Evolutionary conservation across 2,329 filamentous ascomycete species (phyloP), one percentile per base, ranked within the genome.

Genomic region (Ophiostoma triangulosporum): DNA sequence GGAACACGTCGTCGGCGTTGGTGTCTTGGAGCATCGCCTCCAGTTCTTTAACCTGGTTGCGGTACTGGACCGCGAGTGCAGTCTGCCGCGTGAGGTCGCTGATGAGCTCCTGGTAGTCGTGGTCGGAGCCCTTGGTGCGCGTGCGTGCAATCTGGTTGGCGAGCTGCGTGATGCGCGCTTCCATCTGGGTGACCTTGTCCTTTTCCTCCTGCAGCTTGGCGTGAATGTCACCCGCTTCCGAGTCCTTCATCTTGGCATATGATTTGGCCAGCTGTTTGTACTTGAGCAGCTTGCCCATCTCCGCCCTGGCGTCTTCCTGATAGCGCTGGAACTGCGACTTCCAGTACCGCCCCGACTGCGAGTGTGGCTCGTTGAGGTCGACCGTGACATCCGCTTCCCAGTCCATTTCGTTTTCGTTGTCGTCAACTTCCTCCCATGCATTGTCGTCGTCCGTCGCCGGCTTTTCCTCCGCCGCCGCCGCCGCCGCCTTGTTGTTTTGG

Each of bases 241-340:
- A 72, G 62, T 91, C 86, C 66, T 89, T 90, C 68, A 84, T 79
- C 64, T 83, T 82, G 43, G 86, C 86, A 63, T 84, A 90, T 53
- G 81, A 83, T 68, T 87, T 90, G 54, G 86, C 84, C 57, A 88
- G 73, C 63, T 86, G 80, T 70, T 89, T 88, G 72, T 89, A 90
- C 63, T 80, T 80, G 63, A 90, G 76, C 62, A 91, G 73, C 69
- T 84, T 87, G 69, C 82, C 81, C 73, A 89, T 83, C 65, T 90
- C 84, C 43, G 73, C 75, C 64, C 80, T 80, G 58, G 85, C 86
- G 57, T 85, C 83, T 45, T 79, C 73, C 49, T 86, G 81, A 62
- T 90, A 91, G 53, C 74, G 77, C 59, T 87, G 77, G 61, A 86
- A 90, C 62, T 88, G 79, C 24, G 78, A 75, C 67, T 90, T 90